A percentile compares a stretch with the other conserved stretches of the same genome.
Evolutionary conservation across 208 protist species (phyloP).

Genomic region (Wallacemonas sp.): DNA sequence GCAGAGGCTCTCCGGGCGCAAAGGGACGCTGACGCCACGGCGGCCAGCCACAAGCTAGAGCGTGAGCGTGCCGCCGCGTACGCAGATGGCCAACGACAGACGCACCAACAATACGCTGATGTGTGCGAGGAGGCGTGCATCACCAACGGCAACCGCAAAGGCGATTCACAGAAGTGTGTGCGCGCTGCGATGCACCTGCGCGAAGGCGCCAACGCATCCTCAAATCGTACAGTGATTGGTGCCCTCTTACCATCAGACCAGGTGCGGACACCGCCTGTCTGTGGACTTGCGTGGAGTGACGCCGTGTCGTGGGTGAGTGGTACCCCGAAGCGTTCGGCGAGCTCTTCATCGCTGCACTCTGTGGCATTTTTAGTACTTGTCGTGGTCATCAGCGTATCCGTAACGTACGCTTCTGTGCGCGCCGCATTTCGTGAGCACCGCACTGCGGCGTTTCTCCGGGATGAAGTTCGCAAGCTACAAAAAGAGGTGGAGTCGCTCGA

Average conservation of each 20-base stretch:
- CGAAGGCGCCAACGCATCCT: no score
- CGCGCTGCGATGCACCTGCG: no score
- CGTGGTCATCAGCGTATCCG: background rate
- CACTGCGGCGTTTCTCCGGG: background rate
- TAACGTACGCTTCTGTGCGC: background rate
- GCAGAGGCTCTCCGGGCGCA: background rate
- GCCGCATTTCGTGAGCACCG: background rate
- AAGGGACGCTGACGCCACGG: no score
- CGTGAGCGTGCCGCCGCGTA: background rate
- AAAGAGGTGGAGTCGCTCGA: conserved; percentile 10
- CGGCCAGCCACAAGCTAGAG: background rate
- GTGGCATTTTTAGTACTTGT: background rate
- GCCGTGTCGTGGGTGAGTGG: no score
- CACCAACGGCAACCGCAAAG: no score
- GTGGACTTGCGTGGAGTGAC: conserved; percentile 2
- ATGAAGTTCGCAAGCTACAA: conserved; percentile 7
- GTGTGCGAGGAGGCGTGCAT: background rate
- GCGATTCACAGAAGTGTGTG: background rate
- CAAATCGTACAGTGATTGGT: no score
- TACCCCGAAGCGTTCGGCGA: no score
- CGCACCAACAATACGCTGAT: background rate
- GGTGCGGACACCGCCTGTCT: no score
- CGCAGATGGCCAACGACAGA: background rate
- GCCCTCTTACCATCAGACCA: no score
- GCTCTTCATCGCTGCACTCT: no score